Evolutionary conservation across 371 early-diverging fungal genomes (phyloP).

Genomic region (Mortierella polycephala): DNA sequence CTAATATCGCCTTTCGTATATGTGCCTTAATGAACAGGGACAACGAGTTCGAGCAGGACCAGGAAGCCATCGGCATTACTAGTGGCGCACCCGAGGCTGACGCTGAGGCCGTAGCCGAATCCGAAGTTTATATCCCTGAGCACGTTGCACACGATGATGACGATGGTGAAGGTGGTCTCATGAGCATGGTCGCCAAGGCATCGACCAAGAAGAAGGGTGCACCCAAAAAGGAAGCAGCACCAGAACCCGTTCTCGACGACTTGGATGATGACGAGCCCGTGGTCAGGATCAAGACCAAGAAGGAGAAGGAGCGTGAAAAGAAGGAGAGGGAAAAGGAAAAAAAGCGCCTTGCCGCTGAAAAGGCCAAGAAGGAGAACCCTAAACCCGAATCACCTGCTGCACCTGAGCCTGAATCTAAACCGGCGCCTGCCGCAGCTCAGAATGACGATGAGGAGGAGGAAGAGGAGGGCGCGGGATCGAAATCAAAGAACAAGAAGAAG

Average conservation of each 20-base stretch:
- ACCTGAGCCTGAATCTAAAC: slow-evolving; percentile 31
- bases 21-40: slow-evolving; percentile 14
- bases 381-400: slow-evolving; percentile 48
- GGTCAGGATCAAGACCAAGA: slow-evolving; percentile 63
- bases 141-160: slow-evolving; percentile 47
- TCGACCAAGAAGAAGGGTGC: slow-evolving; percentile 56
- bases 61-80: slow-evolving; percentile 34
- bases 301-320: slow-evolving; percentile 73
- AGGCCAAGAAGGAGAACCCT: slow-evolving; percentile 52
- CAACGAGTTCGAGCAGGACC: slow-evolving; percentile 55
- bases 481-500: slow-evolving; percentile 62
- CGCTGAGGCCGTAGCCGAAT: slow-evolving; percentile 25
- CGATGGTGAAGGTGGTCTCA: slow-evolving; percentile 49
- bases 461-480: slow-evolving; percentile 53
- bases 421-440: slow-evolving; percentile 40
- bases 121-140: slow-evolving; percentile 35
- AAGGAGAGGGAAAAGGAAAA: slow-evolving; percentile 62
- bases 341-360: slow-evolving; percentile 53
- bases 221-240: slow-evolving; percentile 52
- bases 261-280: slow-evolving; percentile 48
- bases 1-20: neutral
- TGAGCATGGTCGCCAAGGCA: slow-evolving; percentile 52
- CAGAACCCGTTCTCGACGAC: slow-evolving; percentile 14
- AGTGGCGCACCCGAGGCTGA: slow-evolving; percentile 4
- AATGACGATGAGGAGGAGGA: slow-evolving; percentile 50